A percentile compares a stretch with the other conserved stretches of the same genome.
Evolutionary conservation across 179 eudicot species (phyloP).

Genomic region (Silene coronaria): DNA sequence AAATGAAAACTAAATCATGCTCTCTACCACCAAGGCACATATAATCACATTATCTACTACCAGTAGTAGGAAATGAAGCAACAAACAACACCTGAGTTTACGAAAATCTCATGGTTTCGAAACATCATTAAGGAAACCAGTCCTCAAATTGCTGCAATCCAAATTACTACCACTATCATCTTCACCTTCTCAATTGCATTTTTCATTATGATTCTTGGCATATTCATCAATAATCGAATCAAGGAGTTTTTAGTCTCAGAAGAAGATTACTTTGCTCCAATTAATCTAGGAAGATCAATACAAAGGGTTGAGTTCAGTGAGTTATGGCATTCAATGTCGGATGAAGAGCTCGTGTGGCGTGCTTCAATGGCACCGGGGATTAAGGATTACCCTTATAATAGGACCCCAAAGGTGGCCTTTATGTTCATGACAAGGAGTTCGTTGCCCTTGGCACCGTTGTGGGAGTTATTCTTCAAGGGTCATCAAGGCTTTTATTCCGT

Average conservation of each 20-base stretch:
- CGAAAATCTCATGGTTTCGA: slow-evolving; percentile 23
- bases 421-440: slow-evolving; percentile 59
- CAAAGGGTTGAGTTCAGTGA: slow-evolving; percentile 13
- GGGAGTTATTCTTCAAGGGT: slow-evolving; percentile 77
- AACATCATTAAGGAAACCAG: slow-evolving; percentile 28
- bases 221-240: slow-evolving; percentile 38
- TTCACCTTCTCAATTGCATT: slow-evolving; percentile 39
- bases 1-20: background rate
- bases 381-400: slow-evolving; percentile 34
- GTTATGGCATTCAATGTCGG: slow-evolving; percentile 51
- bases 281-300: background rate
- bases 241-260: slow-evolving; percentile 35
- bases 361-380: slow-evolving; percentile 54
- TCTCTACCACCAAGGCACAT: too few species aligned
- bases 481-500: slow-evolving; percentile 58
- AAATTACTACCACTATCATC: slow-evolving; percentile 41
- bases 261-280: slow-evolving; percentile 31
- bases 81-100: background rate
- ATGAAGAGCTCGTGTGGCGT: slow-evolving; percentile 56
- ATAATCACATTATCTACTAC: background rate
- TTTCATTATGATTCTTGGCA: slow-evolving; percentile 43
- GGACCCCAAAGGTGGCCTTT: slow-evolving; percentile 65
- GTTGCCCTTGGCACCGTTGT: slow-evolving; percentile 59
- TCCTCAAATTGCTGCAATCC: slow-evolving; percentile 29
- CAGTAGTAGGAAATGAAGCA: background rate